These are phyloP conservation scores for Spathaspora jeffriesii DNA, from an alignment of 1,139 yeast species.

Conservation along the genomic window DNA sequence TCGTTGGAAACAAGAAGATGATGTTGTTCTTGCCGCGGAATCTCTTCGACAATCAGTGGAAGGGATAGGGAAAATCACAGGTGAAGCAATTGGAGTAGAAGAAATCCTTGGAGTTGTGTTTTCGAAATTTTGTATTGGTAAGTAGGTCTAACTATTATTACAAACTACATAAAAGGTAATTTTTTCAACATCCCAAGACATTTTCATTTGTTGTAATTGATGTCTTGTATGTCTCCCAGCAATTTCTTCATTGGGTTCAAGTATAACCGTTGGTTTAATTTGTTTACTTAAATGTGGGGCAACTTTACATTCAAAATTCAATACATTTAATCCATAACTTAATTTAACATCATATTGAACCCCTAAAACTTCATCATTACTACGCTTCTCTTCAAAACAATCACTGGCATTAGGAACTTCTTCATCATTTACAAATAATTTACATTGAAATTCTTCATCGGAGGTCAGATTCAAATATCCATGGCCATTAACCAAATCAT, in stretches of 20 bases:
- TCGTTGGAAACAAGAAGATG: slow-evolving; percentile 52
- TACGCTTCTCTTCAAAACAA: slow-evolving; percentile 34
- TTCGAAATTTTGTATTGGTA: slow-evolving; percentile 92
- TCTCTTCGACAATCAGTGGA: slow-evolving; percentile 73
- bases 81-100: slow-evolving; percentile 85
- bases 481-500: slow-evolving; percentile 33
- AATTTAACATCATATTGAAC: slow-evolving; percentile 51
- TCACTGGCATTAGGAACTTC: slow-evolving; percentile 42
- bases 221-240: slow-evolving; percentile 46
- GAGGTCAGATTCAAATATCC: slow-evolving; percentile 25
- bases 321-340: slow-evolving; percentile 47
- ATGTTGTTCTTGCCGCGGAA: slow-evolving; percentile 82
- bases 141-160: slow-evolving; percentile 40
- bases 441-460: slow-evolving; percentile 45
- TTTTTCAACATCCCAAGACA: slow-evolving; percentile 51
- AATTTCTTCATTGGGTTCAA: slow-evolving; percentile 27
- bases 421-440: slow-evolving; percentile 50
- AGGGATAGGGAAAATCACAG: slow-evolving; percentile 92
- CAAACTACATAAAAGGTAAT: slow-evolving; percentile 33
- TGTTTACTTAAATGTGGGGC: slow-evolving; percentile 38
- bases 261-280: slow-evolving; percentile 25
- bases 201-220: slow-evolving; percentile 46
- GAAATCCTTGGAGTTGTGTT: slow-evolving; percentile 91
- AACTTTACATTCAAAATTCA: slow-evolving; percentile 48
- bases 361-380: slow-evolving; percentile 22